Base-by-base conservation (phyloP, 2,329 filamentous ascomycete genomes). In the Hypoxylon sp. region DNA sequence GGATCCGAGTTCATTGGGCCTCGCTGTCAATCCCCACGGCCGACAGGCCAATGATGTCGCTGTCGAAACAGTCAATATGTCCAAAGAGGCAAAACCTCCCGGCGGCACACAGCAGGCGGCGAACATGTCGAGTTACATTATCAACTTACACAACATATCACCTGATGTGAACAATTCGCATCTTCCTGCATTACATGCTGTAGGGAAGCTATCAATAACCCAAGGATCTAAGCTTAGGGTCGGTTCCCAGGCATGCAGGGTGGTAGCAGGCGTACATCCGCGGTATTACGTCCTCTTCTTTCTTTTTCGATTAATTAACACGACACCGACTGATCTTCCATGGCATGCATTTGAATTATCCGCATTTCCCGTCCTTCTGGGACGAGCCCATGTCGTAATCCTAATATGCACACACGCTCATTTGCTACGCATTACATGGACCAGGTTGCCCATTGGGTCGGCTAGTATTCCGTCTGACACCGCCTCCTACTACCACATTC, bases 131-230 rank as follows among this genome's bases (percentile, higher is more conserved):
- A 68, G 70, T 72, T 54, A 59, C 70, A 72, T 71, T 72, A 72
- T 72, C 68, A 54, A 68, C 70, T 70, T 71, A 60, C 70, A 72
- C 68, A 44, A 64, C 70, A 71, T 72, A 68, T 69, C 70, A 72
- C 67, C 69, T 68, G 67, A 72, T 72, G 67, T 67, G 64, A 67
- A 62, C 51, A 65, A 58, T 60, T 70, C 66, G 64, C 66, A 68
- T 68, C 66, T 63, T 65, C 60, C 54, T 71, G 69, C 66, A 67
- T 69, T 37, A 22, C 30, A 33, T 35, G 44, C 44, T 25, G 37
- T 64, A 59, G 42, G 49, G 57, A 37, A 33, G 50, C 51, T 44
- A 40, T 42, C 50, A 57, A 54, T 40, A 50, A 56, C 62, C 69
- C 62, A 71, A 57, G 66, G 66, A 71, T 71, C 69, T 68, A 44